These are phyloP conservation scores for Fusarium torulosum DNA, from an alignment of 2,329 filamentous ascomycete genomes.

Conservation along the genomic window DNA sequence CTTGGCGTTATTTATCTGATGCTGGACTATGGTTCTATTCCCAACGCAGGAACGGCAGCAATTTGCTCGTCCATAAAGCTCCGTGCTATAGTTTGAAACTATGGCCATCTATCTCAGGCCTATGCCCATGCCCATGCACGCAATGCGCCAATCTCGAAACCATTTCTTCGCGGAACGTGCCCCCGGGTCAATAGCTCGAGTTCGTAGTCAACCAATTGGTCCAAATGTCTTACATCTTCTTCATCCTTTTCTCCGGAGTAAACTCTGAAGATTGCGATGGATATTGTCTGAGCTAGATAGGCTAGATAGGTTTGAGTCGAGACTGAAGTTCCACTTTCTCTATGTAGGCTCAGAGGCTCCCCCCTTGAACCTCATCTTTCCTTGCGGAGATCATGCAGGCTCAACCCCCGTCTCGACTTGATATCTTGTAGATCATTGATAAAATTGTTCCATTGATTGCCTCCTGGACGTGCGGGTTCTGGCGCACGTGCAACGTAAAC, in stretches of 20 bases:
- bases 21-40: conserved; percentile 7
- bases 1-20: conserved; percentile 26
- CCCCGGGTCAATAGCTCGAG: conserved; percentile 15
- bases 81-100: conserved; percentile 22
- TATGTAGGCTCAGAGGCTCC: background rate
- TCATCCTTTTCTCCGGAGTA: conserved; percentile 1
- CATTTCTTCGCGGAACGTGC: conserved; percentile 18
- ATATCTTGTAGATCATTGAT: conserved; percentile 41
- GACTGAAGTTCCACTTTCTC: conserved; percentile 26
- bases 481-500: conserved; percentile 27
- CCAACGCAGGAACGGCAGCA: conserved; percentile 10
- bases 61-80: conserved; percentile 18
- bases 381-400: conserved; percentile 48
- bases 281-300: background rate
- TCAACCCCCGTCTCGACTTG: conserved; percentile 41
- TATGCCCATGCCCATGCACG: background rate
- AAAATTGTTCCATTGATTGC: conserved; percentile 34
- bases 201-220: background rate
- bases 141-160: conserved; percentile 14
- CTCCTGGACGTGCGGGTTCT: conserved; percentile 24
- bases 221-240: background rate
- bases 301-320: background rate
- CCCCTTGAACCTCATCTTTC: conserved; percentile 35
- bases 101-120: conserved; percentile 12
- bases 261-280: conserved; percentile 7